Base-by-base conservation (phyloP, 331 rosid genomes). In the Phaseolus coccineus region DNA sequence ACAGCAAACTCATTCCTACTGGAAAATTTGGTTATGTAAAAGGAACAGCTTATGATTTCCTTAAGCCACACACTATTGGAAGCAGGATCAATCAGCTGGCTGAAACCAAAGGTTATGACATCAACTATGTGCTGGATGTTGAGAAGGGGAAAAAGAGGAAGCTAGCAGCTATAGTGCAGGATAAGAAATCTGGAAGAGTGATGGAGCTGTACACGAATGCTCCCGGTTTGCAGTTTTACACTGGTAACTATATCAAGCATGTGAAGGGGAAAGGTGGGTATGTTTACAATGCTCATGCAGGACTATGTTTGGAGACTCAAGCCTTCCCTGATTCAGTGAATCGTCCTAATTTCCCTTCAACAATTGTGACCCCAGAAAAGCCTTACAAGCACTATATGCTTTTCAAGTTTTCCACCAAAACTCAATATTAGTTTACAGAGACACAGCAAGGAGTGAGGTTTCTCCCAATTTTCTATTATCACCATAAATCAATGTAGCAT, bases 21-120 rank as follows among this genome's bases (percentile, higher is more conserved):
- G 97, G 98, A 0, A 80, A 88, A 80, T 57, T 92, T 6, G 80
- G 73, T 3, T 65, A 87, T 8, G 91, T 93, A 10, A 83, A 85
- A 75, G 97, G 96, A 80, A 95, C 97, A 8, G 89, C 99, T 0
- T 95, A 88, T 48, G 97, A 95, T 81, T 93, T 95, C 81, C 92
- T 89, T 51, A 81, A 81, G 66, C 96, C 97, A 14, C 80, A 27
- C 1, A 35, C 0, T 2, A 73, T 91, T 6, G 94, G 96, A 42
- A 90, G 81, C 84, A 95, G 88, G 79, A 87, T 94, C 63, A 78
- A 85, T 33, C 79, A 85, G 71, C 64, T 94, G 2, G 79, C 91
- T 0, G 24, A 69, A 73, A 72, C 78, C 16, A 80, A 75, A 2
- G 98, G 98, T 16, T 94, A 91, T 73, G 97, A 94, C 84, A 86